phyloP scores from a whole-genome alignment of 495 filamentous ascomycete species.

The Penicillium riverlandense region DNA sequence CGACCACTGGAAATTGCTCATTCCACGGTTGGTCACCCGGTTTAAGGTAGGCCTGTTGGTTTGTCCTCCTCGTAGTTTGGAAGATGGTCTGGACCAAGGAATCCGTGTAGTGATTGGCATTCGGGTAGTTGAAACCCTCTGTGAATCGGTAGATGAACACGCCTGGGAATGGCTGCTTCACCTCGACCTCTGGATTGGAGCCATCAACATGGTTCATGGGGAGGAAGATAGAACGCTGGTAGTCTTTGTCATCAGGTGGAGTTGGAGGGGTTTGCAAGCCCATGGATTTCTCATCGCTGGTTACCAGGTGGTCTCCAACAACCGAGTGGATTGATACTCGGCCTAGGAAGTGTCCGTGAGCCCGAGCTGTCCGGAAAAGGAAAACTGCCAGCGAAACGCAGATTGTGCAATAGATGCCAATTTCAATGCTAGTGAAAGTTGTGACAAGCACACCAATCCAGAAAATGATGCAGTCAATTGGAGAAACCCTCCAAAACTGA shows the following conservation, averaged over 20 bases:
- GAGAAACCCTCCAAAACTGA: constrained; percentile 91
- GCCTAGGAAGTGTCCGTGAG: constrained; percentile 81
- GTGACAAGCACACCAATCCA: constrained; percentile 91
- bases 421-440: constrained; percentile 80
- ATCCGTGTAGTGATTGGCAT: constrained; percentile 86
- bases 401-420: constrained; percentile 87
- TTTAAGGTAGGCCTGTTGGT: constrained; percentile 50
- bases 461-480: constrained; percentile 87
- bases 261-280: constrained; percentile 34
- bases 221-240: constrained; percentile 69
- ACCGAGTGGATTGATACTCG: constrained; percentile 86
- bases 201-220: constrained; percentile 83
- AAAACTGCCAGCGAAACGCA: constrained; percentile 68
- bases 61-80: constrained; percentile 71
- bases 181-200: constrained; percentile 77
- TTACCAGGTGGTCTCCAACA: constrained; percentile 75
- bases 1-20: constrained; percentile 70
- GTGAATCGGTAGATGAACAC: constrained; percentile 98
- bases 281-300: constrained; percentile 50
- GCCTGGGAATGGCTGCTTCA: constrained; percentile 79
- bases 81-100: constrained; percentile 69
- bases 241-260: constrained; percentile 19
- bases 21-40: constrained; percentile 94
- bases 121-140: constrained; percentile 95
- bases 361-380: constrained; percentile 76